These are phyloP conservation scores for Psidium guajava DNA, from an alignment of 345 rosid genomes.

Conservation along the genomic window DNA sequence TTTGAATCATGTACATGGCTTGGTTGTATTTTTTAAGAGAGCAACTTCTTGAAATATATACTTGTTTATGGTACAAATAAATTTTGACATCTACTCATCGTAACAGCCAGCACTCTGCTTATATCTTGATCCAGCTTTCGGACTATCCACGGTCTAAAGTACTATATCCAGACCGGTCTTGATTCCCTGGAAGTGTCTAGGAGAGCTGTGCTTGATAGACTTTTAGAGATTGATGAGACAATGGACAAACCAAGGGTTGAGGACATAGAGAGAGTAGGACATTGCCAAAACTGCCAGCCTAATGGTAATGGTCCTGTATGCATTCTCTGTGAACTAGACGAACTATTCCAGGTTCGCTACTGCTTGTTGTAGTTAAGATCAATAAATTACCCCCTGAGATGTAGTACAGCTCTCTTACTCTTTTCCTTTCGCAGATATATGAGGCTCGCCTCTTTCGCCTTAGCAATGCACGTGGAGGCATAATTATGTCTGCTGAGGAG, in stretches of 20 bases:
- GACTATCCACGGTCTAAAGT: conserved; percentile 60
- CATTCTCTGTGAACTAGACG: conserved; percentile 78
- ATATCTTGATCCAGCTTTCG: conserved; percentile 44
- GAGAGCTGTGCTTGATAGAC: conserved; percentile 43
- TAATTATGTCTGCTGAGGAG: conserved; percentile 74
- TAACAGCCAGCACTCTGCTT: background rate
- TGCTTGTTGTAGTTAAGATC: background rate
- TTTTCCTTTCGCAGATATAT: conserved; percentile 43
- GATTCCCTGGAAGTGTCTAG: conserved; percentile 67
- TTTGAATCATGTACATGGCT: background rate
- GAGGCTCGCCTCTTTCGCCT: conserved; percentile 88
- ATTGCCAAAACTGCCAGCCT: conserved; percentile 55
- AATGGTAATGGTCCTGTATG: conserved; percentile 72
- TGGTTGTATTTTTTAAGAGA: background rate
- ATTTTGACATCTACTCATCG: background rate
- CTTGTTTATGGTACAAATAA: background rate
- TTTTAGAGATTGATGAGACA: conserved; percentile 65
- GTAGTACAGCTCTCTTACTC: background rate
- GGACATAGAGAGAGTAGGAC: conserved; percentile 67
- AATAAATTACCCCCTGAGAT: background rate
- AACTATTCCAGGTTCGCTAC: conserved; percentile 55
- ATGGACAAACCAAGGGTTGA: conserved; percentile 70
- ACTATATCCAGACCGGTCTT: conserved; percentile 75
- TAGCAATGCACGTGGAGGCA: conserved; percentile 53
- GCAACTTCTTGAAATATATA: background rate